These are phyloP conservation scores for Phlegmacium glaucopus DNA, from an alignment of 768 basidiomycete genomes.

Conservation along the genomic window DNA sequence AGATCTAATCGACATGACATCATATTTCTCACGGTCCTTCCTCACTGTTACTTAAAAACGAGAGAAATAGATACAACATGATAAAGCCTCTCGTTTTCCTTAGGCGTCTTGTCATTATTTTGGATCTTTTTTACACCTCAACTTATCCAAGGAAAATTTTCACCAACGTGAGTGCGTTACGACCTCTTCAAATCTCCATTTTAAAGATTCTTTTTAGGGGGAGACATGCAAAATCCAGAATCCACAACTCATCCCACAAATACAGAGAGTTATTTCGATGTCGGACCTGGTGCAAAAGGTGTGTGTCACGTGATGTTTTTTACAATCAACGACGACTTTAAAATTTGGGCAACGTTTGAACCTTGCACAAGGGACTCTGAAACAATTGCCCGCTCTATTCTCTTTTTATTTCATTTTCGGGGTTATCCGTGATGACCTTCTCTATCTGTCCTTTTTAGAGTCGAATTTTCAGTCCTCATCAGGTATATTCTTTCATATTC, in stretches of 20 bases:
- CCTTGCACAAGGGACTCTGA: neutral
- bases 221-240: too few species aligned
- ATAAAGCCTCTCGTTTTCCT: too few species aligned
- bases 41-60: too few species aligned
- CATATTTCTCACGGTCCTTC: too few species aligned
- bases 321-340: constrained; percentile 1
- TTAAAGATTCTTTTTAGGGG: too few species aligned
- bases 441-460: constrained; percentile 26
- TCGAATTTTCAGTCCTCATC: constrained; percentile 7
- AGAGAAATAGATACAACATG: too few species aligned
- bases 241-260: neutral
- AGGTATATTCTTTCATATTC: constrained; percentile 19
- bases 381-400: constrained; percentile 4
- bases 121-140: too few species aligned
- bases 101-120: too few species aligned
- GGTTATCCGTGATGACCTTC: constrained; percentile 14
- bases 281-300: neutral
- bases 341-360: constrained; percentile 6
- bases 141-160: too few species aligned
- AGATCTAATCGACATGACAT: too few species aligned
- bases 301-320: constrained; percentile 9
- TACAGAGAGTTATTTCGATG: neutral
- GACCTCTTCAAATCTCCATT: too few species aligned
- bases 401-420: constrained; percentile 5
- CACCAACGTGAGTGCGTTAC: too few species aligned